A percentile compares a stretch with the other conserved stretches of the same genome.
Conservation (phyloP, 169 alveolate species). For the Besnoitia besnoiti region DNA sequence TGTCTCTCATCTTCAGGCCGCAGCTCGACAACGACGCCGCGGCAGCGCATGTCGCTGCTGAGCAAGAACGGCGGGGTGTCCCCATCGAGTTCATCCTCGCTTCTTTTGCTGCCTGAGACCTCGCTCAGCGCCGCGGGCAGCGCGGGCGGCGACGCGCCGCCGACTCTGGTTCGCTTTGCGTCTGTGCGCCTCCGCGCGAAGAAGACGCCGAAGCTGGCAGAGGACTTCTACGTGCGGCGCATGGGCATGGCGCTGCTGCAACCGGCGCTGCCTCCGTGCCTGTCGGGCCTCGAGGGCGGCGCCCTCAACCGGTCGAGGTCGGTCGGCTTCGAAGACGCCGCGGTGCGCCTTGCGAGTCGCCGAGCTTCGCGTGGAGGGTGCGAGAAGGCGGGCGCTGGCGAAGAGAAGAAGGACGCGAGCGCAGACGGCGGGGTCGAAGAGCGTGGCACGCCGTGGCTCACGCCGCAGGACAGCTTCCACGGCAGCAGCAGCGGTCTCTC, state of each 20-base stretch:
- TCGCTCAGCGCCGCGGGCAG: background rate
- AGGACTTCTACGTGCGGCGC: constrained; percentile 60
- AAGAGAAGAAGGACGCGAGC: background rate
- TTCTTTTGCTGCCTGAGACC: background rate
- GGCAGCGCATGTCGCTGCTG: no score
- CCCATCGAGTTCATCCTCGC: background rate
- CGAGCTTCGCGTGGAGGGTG: no score
- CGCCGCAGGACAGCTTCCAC: background rate
- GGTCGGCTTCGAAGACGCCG: no score
- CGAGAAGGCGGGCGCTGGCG: background rate
- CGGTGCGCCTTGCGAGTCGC: no score
- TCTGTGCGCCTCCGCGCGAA: constrained; percentile 50
- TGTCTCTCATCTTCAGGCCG: background rate
- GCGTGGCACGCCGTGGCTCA: background rate
- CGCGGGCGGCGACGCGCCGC: background rate
- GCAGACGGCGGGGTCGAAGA: background rate
- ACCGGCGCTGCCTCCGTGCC: background rate
- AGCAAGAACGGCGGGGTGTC: background rate
- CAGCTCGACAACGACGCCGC: background rate
- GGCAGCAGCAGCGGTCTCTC: background rate
- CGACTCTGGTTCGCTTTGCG: constrained; percentile 44
- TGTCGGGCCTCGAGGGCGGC: background rate
- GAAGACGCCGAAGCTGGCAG: constrained; percentile 58
- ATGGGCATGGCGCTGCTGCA: constrained; percentile 58
- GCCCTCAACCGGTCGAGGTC: background rate